A percentile compares a stretch with the other conserved stretches of the same genome.
Conservation (phyloP, 495 filamentous ascomycete genomes). For the Ascodesmis nigricans region DNA sequence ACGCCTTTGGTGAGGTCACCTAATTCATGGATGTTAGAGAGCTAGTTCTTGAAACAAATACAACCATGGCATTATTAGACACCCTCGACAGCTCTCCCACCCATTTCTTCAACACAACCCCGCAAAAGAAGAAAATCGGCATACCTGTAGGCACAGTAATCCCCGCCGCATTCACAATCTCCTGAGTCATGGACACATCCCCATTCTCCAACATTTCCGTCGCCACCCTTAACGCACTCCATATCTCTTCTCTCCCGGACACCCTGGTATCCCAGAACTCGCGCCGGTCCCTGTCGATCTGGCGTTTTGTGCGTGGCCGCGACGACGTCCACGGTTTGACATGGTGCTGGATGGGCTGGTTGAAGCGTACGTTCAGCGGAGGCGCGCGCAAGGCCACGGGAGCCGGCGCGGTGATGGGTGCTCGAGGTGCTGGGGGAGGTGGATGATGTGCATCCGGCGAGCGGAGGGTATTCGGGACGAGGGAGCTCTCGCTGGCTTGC, state of each 20-base stretch:
- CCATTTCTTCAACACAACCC: background rate
- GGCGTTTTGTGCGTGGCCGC: too few relatives aligned
- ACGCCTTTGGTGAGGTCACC: constrained; percentile 48
- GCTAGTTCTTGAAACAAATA: background rate
- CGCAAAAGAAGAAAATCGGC: background rate
- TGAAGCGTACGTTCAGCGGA: too few relatives aligned
- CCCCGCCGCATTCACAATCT: constrained; percentile 51
- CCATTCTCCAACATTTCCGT: constrained; percentile 40
- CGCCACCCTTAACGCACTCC: constrained; percentile 47
- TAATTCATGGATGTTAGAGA: too few relatives aligned
- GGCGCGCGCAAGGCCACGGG: too few relatives aligned
- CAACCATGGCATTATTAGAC: background rate
- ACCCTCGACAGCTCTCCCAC: background rate
- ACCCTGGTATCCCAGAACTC: constrained; percentile 76
- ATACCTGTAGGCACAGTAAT: constrained; percentile 53
- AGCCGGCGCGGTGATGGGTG: too few relatives aligned
- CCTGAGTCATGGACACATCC: constrained; percentile 57
- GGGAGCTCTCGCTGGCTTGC: too few relatives aligned
- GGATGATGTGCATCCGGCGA: too few relatives aligned
- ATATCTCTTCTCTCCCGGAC: constrained; percentile 51
- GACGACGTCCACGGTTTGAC: too few relatives aligned
- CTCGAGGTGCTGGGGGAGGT: too few relatives aligned
- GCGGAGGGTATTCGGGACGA: too few relatives aligned
- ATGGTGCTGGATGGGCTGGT: too few relatives aligned
- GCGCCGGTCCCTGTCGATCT: too few relatives aligned